Evolutionary conservation across 2,329 filamentous ascomycete genomes (phyloP).

Genomic region (Aspergillus jensenii): DNA sequence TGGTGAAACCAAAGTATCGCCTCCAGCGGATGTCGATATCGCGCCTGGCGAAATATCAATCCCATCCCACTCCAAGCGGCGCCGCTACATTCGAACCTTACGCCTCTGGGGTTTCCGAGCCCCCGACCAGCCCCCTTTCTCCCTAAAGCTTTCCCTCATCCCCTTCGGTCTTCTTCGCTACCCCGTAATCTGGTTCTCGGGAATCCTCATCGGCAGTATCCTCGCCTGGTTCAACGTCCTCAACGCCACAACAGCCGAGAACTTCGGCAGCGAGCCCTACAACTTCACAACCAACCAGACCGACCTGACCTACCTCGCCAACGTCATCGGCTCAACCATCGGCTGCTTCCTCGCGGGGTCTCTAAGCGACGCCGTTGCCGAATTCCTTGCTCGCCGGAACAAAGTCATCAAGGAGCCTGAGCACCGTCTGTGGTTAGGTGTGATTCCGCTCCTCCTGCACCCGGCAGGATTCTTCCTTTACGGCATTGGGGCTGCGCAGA

Average conservation of each 20-base stretch:
- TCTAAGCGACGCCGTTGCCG: neutral
- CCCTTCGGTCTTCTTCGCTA: neutral
- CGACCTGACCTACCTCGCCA: conserved; percentile 1
- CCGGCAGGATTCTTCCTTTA: conserved; percentile 4
- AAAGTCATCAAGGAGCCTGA: conserved; percentile 6
- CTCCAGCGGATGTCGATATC: neutral
- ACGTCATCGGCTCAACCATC: neutral
- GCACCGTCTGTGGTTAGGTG: neutral
- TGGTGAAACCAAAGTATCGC: too few relatives aligned
- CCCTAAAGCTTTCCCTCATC: neutral
- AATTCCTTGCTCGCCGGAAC: neutral
- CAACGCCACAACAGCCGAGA: neutral
- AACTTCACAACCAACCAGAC: conserved; percentile 1
- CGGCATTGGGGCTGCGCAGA: neutral
- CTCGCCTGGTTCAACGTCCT: conserved; percentile 6
- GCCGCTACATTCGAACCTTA: too few relatives aligned
- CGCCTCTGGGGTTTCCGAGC: too few relatives aligned
- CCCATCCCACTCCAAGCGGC: too few relatives aligned
- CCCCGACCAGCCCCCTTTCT: too few relatives aligned
- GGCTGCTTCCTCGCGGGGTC: conserved; percentile 1
- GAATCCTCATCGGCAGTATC: neutral
- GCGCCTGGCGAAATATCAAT: neutral
- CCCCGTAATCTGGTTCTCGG: neutral
- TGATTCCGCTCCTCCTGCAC: neutral
- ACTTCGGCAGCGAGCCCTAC: neutral